A percentile compares a stretch with the other conserved stretches of the same genome.
Conservation (phyloP, 2,329 filamentous ascomycete genomes). For the Cordyceps cateniannulata region DNA sequence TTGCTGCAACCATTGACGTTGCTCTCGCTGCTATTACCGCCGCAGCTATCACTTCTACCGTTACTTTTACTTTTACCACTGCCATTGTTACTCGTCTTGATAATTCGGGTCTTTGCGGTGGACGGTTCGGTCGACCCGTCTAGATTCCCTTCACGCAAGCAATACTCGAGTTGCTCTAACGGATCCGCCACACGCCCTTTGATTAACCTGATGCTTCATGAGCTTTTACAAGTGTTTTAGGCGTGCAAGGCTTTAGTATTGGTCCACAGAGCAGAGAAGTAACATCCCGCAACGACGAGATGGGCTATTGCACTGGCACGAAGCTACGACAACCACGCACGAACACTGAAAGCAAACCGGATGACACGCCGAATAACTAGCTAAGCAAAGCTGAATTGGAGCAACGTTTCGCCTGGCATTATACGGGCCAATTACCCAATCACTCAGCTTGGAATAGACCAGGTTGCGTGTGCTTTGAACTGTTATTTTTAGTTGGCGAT, state of each 20-base stretch:
- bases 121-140: too few relatives aligned
- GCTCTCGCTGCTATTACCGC: too few relatives aligned
- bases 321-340: not conserved
- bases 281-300: not conserved
- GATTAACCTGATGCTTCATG: not conserved
- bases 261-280: not conserved
- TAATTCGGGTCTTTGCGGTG: too few relatives aligned
- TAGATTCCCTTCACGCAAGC: too few relatives aligned
- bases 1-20: too few relatives aligned
- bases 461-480: constrained; percentile 1
- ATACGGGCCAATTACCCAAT: not conserved
- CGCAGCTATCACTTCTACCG: too few relatives aligned
- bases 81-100: too few relatives aligned
- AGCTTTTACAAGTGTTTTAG: not conserved
- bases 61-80: too few relatives aligned
- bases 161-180: too few relatives aligned
- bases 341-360: constrained; percentile 10
- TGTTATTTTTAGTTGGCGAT: constrained; percentile 10
- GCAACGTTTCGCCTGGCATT: not conserved
- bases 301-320: not conserved
- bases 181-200: too few relatives aligned
- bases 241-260: not conserved
- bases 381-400: not conserved
- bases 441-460: not conserved
- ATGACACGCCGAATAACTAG: not conserved